Conservation (phyloP, 2,329 filamentous ascomycete species). For the Aureobasidium musti region DNA sequence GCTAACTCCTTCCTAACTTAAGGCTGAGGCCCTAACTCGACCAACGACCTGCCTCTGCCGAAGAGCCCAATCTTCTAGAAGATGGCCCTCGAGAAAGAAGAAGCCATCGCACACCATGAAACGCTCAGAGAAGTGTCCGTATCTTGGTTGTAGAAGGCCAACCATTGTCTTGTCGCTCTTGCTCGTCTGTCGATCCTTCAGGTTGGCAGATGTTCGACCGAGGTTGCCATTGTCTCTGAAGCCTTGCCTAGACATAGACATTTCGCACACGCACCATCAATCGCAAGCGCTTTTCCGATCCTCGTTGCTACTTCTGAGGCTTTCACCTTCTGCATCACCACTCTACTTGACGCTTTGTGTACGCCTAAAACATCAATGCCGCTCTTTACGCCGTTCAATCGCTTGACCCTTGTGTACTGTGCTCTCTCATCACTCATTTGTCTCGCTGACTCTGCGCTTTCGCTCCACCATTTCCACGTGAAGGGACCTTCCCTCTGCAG, state of each 20-base stretch:
- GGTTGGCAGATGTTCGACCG: conserved; percentile 6
- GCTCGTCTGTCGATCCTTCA: neutral
- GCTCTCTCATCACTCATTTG: neutral
- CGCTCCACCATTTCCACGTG: conserved; percentile 17
- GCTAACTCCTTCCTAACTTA: conserved; percentile 27
- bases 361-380: neutral
- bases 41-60: conserved; percentile 5
- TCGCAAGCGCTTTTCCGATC: neutral
- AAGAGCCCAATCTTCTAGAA: conserved; percentile 24
- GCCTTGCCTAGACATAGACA: conserved; percentile 18
- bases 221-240: conserved; percentile 8
- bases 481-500: neutral
- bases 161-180: neutral
- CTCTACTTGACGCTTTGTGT: conserved; percentile 11
- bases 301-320: neutral
- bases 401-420: neutral
- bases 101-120: conserved; percentile 23
- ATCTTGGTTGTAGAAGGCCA: neutral
- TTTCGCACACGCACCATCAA: neutral
- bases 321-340: neutral
- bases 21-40: conserved; percentile 28
- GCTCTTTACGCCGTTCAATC: neutral
- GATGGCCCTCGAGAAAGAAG: neutral
- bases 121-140: neutral
- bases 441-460: neutral